Evolutionary conservation across 257 asterid genomes (phyloP), one percentile per base, ranked within the genome.

Genomic region (Rauvolfia tetraphylla): DNA sequence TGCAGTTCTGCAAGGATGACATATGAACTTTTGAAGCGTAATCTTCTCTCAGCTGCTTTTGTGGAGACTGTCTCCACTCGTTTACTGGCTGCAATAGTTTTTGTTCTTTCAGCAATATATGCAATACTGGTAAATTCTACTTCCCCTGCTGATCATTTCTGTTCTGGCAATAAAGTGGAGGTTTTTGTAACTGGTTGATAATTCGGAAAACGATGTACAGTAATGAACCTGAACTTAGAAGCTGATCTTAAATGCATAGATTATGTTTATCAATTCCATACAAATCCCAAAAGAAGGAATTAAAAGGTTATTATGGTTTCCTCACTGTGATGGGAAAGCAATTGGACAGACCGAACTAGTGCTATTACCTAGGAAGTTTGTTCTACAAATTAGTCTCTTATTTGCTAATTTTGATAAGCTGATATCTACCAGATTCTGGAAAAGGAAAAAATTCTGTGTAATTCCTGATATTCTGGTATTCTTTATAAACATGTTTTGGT

Each of bases 11-110:
- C 99, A 33, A 89, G 85, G 84, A 88, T 95, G 98, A 91, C 96
- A 14, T 95, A 90, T 38, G 98, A 95, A 81, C 97, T 95, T 73
- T 90, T 95, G 74, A 93, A 88, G 80, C 95, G 98, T 63, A 95
- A 95, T 87, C 99, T 95, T 81, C 88, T 95, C 72, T 95, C 99
- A 23, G 78, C 98, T 2, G 95, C 94, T 51, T 79, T 91, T 34
- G 99, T 95, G 79, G 99, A 95, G 90, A 91, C 89, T 25, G 96
- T 95, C 72, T 95, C 99, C 75, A 87, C 97, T 76, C 92, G 99
- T 29, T 79, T 95, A 72, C 81, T 95, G 67, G 85, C 88, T n/a
- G 97, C 97, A 77, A 93, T 95, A 36, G 68, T 88, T 71, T 89
- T 95, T 4, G 98, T 95, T 69, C 85, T 91, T 53, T 93, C 99